Percentiles rank a stretch among this genome's conserved stretches.
These are phyloP conservation scores for Carex kokanica DNA, from an alignment of 176 grass and related monocot genomes.

Conservation along the genomic window DNA sequence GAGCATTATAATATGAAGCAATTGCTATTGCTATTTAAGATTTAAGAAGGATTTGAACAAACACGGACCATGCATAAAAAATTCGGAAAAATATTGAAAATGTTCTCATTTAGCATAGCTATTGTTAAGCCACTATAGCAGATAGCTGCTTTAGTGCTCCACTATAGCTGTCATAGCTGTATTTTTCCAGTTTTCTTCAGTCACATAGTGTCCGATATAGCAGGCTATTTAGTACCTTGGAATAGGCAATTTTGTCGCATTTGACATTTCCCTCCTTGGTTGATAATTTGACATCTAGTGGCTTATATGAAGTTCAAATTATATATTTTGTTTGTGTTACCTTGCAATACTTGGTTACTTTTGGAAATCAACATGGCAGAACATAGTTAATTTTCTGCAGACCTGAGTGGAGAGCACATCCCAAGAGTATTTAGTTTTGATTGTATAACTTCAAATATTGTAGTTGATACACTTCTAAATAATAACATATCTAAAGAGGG, in stretches of 20 bases:
- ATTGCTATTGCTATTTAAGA: not conserved
- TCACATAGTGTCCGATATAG: not conserved
- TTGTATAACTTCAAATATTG: not conserved
- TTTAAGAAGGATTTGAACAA: not conserved
- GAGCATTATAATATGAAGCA: not conserved
- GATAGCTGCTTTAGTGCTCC: not conserved
- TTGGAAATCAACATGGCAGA: not conserved
- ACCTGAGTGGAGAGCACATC: not conserved
- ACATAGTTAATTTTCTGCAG: not conserved
- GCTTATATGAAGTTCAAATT: not conserved
- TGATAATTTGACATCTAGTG: not conserved
- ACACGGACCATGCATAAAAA: not conserved
- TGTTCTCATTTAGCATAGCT: not conserved
- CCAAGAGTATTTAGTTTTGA: not conserved
- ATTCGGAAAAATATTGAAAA: not conserved
- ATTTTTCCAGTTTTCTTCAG: not conserved
- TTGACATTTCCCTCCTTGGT: not conserved
- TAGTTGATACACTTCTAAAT: not conserved
- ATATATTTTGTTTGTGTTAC: not conserved
- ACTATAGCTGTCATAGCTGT: not conserved
- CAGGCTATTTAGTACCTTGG: not conserved
- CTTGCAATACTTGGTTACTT: not conserved
- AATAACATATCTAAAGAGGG: not conserved
- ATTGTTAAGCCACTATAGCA: not conserved
- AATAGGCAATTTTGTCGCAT: not conserved